Conservation (phyloP, 2,329 filamentous ascomycete species). For the Alternaria angustiovoidea region DNA sequence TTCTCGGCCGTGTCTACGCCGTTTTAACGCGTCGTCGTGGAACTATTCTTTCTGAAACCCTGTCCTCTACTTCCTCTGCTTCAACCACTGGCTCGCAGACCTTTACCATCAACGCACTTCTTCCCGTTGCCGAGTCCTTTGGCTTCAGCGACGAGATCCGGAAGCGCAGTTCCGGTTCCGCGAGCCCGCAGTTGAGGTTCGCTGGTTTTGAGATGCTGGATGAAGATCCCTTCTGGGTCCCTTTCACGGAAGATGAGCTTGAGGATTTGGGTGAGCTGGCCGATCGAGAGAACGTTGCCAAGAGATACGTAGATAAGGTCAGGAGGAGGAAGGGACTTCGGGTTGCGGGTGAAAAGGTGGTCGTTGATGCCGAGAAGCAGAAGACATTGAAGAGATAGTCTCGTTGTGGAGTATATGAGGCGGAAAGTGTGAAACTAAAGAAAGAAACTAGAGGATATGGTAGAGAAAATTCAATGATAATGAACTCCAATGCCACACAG, state of each 20-base stretch:
- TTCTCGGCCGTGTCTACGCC: slow-evolving; percentile 92
- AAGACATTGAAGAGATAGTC: slow-evolving; percentile 70
- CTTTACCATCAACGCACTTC: slow-evolving; percentile 87
- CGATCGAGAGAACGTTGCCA: slow-evolving; percentile 94
- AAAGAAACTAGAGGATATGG: background rate
- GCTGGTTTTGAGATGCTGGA: slow-evolving; percentile 91
- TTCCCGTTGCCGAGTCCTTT: slow-evolving; percentile 94
- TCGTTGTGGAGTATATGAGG: background rate
- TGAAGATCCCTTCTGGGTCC: slow-evolving; percentile 97
- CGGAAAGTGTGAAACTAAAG: too few relatives aligned
- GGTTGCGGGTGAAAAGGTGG: slow-evolving; percentile 70
- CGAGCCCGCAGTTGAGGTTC: slow-evolving; percentile 92
- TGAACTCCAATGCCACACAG: too few relatives aligned
- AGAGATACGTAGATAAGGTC: slow-evolving; percentile 93
- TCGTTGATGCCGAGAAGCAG: slow-evolving; percentile 92
- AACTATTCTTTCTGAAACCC: slow-evolving; percentile 84
- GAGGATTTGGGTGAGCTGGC: slow-evolving; percentile 95
- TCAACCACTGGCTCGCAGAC: slow-evolving; percentile 93
- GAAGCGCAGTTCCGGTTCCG: slow-evolving; percentile 88
- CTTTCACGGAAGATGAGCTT: slow-evolving; percentile 92
- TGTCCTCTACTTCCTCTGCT: slow-evolving; percentile 95
- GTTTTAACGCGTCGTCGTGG: slow-evolving; percentile 96
- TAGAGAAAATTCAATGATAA: background rate
- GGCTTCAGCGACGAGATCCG: slow-evolving; percentile 97
- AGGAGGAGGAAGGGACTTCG: slow-evolving; percentile 86